These are phyloP conservation scores for Leccinum pachyderme DNA, from an alignment of 1,284 basidiomycete species.

Conservation along the genomic window DNA sequence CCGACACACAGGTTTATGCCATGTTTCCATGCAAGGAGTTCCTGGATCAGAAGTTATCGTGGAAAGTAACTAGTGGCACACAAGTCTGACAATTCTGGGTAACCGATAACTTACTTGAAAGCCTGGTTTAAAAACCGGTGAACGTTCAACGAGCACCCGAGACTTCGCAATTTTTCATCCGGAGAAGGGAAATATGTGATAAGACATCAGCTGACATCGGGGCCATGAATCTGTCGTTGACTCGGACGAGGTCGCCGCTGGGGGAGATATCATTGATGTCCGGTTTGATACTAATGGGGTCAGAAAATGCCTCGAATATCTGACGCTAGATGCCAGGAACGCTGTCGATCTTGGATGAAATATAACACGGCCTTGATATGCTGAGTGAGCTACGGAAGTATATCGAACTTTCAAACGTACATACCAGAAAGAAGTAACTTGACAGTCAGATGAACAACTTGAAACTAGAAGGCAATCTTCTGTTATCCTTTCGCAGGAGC, in stretches of 20 bases:
- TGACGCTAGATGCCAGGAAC: neutral
- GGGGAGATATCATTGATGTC: conserved; percentile 1
- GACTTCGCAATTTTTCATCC: neutral
- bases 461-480: neutral
- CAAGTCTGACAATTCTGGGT: neutral
- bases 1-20: conserved; percentile 5
- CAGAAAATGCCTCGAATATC: neutral
- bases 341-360: conserved; percentile 9
- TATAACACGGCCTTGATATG: neutral
- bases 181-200: neutral
- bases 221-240: neutral
- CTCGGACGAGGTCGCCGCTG: neutral
- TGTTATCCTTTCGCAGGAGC: conserved; percentile 3
- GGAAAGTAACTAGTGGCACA: neutral
- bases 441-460: neutral
- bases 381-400: neutral
- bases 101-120: conserved; percentile 17
- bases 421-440: neutral
- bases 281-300: conserved; percentile 1
- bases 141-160: conserved; percentile 7
- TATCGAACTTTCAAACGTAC: neutral
- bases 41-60: conserved; percentile 1
- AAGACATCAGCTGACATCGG: conserved; percentile 4
- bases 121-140: conserved; percentile 28
- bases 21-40: conserved; percentile 4